Base-by-base conservation (phyloP, 1,139 yeast genomes). In the Blastobotrys illinoisensis region DNA sequence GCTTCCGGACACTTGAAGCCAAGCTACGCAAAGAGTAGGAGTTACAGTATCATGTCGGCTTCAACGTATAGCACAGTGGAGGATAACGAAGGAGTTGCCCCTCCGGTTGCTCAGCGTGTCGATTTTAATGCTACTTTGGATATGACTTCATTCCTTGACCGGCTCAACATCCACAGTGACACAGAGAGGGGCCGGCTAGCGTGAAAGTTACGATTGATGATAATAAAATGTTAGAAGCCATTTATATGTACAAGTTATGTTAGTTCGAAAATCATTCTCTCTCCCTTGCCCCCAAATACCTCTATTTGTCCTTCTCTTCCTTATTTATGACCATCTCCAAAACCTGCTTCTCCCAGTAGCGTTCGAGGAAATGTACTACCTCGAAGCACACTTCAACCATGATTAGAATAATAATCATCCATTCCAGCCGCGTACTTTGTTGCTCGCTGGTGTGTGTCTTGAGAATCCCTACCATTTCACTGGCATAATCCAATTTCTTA, bases 321-420 rank as follows among this genome's bases (percentile, higher is more conserved):
- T 40, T 19, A 40, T 40, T 40, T 18, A 18, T 44, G 46, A 20
- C 14, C 24, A 19, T 18, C 24, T 20, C 24, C 23, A 20, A 13
- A n/a, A 43, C 23, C 13, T 20, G 45, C 45, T 43, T 43, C 7
- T 20, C 47, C 53, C 56, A 54, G 51, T 72, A 74, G 20, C 77
- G 67, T 55, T 80, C 83, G 55, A 76, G 74, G 58, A 80, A 80
- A 61, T 82, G 95, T 60, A 82, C 79, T 2, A 81, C 71, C 68
- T 90, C 97, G 68, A 89, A 87, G 21, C 83, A 76, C 23, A 90
- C 96, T 66, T 90, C 97, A 47, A 90, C 83, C 78, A 87, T 78
- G 58, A 90, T 90, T 60, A 90, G 76, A 48, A 83, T 75, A 52
- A 90, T 88, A 61, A 90, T 88, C 67, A 89, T 85, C 95, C 95